Percentiles rank a stretch among this genome's conserved stretches.
phyloP scores from a whole-genome alignment of 306 rosid genomes.

The Cercis canadensis region DNA sequence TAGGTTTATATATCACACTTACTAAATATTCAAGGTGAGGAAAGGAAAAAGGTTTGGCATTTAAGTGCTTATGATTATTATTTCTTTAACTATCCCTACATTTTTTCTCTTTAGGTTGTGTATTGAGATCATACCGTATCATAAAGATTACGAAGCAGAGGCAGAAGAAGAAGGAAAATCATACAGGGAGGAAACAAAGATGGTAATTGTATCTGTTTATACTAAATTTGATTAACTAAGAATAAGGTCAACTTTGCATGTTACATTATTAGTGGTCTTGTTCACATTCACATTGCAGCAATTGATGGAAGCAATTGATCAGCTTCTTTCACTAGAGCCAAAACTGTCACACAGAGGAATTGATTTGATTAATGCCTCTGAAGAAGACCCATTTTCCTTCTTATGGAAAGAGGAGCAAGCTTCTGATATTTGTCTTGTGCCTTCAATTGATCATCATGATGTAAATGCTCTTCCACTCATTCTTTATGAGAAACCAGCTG shows the following conservation, averaged over 20 bases:
- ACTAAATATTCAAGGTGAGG: not conserved
- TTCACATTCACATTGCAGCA: constrained; percentile 4
- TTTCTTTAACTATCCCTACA: not conserved
- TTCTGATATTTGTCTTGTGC: not conserved
- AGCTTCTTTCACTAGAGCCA: constrained; percentile 8
- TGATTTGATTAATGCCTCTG: constrained; percentile 8
- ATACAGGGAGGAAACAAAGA: not conserved
- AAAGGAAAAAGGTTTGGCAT: no score
- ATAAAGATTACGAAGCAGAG: not conserved
- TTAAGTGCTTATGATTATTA: no score
- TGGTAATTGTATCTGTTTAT: not conserved
- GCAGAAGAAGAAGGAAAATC: not conserved
- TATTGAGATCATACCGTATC: not conserved
- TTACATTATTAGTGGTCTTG: not conserved
- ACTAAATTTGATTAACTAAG: not conserved
- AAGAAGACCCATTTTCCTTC: constrained; percentile 1
- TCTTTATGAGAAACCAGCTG: constrained; percentile 1
- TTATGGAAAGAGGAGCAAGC: constrained; percentile 20
- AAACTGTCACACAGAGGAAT: constrained; percentile 16
- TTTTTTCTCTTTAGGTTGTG: constrained; percentile 2
- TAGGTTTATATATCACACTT: not conserved
- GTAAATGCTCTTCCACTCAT: not conserved
- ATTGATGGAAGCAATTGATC: constrained; percentile 13
- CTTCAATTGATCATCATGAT: not conserved
- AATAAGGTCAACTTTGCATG: not conserved